Evolutionary conservation across 768 basidiomycete species (phyloP).

Genomic region (Boletus rubropictus): DNA sequence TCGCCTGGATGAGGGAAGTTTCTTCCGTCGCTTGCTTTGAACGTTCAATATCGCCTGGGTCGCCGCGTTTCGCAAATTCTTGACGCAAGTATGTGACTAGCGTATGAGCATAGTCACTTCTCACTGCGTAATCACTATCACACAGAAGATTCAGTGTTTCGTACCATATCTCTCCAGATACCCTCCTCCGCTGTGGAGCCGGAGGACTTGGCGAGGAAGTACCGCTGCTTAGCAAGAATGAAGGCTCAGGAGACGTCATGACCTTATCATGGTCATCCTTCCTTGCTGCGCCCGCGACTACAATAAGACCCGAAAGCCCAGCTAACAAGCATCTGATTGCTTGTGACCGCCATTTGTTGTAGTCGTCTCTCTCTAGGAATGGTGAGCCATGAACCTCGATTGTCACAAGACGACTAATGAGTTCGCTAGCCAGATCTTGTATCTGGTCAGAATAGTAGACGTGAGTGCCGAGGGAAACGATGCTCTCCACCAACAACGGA

Average conservation of each 20-base stretch:
- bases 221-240: conserved; percentile 26
- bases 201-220: conserved; percentile 27
- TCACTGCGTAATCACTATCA: conserved; percentile 70
- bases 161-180: conserved; percentile 85
- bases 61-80: conserved; percentile 62
- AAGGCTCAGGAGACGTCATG: conserved; percentile 17
- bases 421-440: conserved; percentile 82
- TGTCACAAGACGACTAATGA: conserved; percentile 66
- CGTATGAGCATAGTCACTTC: conserved; percentile 69
- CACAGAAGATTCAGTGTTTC: conserved; percentile 83
- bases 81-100: conserved; percentile 71
- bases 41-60: conserved; percentile 44
- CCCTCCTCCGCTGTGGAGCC: conserved; percentile 53
- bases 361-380: conserved; percentile 34
- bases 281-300: conserved; percentile 46
- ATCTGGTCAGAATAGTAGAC: conserved; percentile 96
- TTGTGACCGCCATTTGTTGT: conserved; percentile 47
- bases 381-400: conserved; percentile 61
- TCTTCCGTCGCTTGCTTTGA: conserved; percentile 43
- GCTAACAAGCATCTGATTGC: conserved; percentile 68
- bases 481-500: conserved; percentile 63
- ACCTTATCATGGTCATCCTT: conserved; percentile 18
- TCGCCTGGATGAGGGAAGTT: conserved; percentile 40
- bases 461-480: conserved; percentile 81
- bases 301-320: conserved; percentile 64